Percentiles rank a stretch among this genome's conserved stretches.
phyloP scores from a whole-genome alignment of 108 stramenopile genomes.

The Stephanodiscus triporus region DNA sequence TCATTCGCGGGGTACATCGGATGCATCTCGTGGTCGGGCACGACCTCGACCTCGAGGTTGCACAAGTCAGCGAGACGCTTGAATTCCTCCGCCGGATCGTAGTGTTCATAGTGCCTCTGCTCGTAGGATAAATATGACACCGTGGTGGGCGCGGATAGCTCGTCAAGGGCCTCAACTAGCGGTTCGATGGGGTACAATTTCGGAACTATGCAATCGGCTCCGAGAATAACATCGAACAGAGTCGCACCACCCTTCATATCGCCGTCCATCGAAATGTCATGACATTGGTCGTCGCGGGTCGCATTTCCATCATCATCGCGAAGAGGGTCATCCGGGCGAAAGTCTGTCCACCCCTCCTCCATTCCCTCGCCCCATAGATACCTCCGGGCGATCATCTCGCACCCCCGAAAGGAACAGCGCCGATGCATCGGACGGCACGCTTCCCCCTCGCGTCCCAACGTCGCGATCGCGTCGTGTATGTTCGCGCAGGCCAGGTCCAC shows the following conservation, averaged over 20 bases:
- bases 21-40: slow-evolving; percentile 51
- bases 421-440: background rate
- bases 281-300: background rate
- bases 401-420: slow-evolving; percentile 23
- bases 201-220: slow-evolving; percentile 90
- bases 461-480: slow-evolving; percentile 34
- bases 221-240: slow-evolving; percentile 69
- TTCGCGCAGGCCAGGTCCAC: slow-evolving; percentile 72
- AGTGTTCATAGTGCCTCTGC: slow-evolving; percentile 67
- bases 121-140: slow-evolving; percentile 66
- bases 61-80: slow-evolving; percentile 42
- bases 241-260: background rate
- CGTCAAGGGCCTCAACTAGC: slow-evolving; percentile 78
- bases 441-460: slow-evolving; percentile 7
- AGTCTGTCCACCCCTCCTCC: background rate
- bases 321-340: background rate
- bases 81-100: slow-evolving; percentile 67
- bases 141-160: slow-evolving; percentile 33
- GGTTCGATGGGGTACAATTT: slow-evolving; percentile 93
- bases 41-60: slow-evolving; percentile 37
- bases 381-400: slow-evolving; percentile 46
- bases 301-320: background rate
- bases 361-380: slow-evolving; percentile 75
- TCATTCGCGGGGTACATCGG: slow-evolving; percentile 69
- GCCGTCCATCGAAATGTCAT: background rate